A percentile compares a stretch with the other conserved stretches of the same genome.
phyloP scores from a whole-genome alignment of 2,329 filamentous ascomycete genomes.

The Cordyceps cicadae region DNA sequence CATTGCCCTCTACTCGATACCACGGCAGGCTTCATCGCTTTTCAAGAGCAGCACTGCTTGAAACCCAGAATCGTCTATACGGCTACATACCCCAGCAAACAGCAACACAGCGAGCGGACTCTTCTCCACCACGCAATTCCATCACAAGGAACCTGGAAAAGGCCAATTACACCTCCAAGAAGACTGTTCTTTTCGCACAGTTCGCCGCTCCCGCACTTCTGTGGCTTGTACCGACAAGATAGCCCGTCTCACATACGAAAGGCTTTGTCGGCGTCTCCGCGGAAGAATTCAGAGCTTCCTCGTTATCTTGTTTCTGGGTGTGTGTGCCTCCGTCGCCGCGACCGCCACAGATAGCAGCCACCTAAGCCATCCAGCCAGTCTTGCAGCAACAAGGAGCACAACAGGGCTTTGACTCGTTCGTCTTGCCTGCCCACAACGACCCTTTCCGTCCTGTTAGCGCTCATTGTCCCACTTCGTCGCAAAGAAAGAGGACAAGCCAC shows the following conservation, averaged over 20 bases:
- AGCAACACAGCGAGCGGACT: background rate
- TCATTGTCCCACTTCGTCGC: conserved; percentile 6
- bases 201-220: background rate
- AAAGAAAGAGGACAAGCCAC: conserved; percentile 2
- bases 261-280: conserved; percentile 3
- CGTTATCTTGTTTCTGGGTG: background rate
- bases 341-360: background rate
- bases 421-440: conserved; percentile 1
- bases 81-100: background rate
- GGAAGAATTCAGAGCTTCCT: background rate
- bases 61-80: background rate
- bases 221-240: conserved; percentile 8
- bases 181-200: background rate
- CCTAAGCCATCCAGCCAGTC: background rate
- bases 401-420: background rate
- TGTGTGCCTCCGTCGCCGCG: background rate
- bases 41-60: background rate
- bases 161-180: background rate
- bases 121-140: background rate
- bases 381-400: background rate
- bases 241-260: background rate
- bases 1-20: background rate
- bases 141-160: background rate
- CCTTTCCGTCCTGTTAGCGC: conserved; percentile 5
- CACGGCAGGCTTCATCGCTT: background rate